Conservation (phyloP, 371 early-diverging fungal genomes). For the Mortierella sp. region DNA sequence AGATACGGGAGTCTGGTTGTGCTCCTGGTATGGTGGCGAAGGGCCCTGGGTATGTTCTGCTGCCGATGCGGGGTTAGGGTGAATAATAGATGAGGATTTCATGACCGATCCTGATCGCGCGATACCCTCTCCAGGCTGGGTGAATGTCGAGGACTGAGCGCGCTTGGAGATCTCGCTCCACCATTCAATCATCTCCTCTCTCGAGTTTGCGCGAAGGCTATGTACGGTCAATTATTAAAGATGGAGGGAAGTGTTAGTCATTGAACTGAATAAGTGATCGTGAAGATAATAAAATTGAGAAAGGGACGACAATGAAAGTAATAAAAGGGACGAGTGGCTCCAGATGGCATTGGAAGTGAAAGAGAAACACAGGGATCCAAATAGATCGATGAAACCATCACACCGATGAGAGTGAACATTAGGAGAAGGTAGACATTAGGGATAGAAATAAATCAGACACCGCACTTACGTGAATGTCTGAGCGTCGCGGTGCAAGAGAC, state of each 20-base stretch:
- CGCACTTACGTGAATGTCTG: constrained; percentile 38
- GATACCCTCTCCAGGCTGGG: constrained; percentile 40
- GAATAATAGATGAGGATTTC: constrained; percentile 31
- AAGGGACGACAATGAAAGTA: too few species aligned
- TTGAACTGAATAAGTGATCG: not conserved
- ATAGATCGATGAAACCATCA: too few species aligned
- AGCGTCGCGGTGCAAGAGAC: constrained; percentile 34
- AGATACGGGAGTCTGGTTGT: constrained; percentile 6
- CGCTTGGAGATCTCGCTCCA: constrained; percentile 56
- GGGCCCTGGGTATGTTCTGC: constrained; percentile 19
- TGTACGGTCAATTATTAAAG: too few species aligned
- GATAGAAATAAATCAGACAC: too few species aligned
- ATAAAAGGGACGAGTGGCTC: too few species aligned
- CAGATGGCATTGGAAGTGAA: too few species aligned
- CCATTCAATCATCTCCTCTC: constrained; percentile 57
- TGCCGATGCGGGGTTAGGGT: constrained; percentile 13
- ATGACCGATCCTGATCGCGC: constrained; percentile 40
- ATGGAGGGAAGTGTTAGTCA: too few species aligned
- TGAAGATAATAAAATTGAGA: not conserved
- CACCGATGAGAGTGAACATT: too few species aligned
- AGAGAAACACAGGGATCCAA: too few species aligned
- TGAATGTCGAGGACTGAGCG: constrained; percentile 41
- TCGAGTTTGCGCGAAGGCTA: constrained; percentile 48
- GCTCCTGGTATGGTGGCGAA: constrained; percentile 37
- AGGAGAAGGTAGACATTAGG: too few species aligned